phyloP scores from a whole-genome alignment of 2,329 filamentous ascomycete genomes.

The Penicillium brasilianum region DNA sequence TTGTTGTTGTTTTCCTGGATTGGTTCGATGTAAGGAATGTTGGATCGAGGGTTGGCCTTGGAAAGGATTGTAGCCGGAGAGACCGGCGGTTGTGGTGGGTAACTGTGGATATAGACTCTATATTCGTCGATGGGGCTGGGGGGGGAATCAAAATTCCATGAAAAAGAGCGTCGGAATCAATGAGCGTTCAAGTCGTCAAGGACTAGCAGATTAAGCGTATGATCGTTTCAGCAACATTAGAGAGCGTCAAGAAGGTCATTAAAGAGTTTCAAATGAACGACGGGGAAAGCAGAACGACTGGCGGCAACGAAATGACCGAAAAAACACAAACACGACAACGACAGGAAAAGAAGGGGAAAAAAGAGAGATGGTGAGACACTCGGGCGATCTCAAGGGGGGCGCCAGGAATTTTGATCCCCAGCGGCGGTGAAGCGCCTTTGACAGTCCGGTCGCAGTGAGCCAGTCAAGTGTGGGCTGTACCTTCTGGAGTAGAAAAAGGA shows the following conservation, averaged over 20 bases:
- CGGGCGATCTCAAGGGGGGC: constrained; percentile 14
- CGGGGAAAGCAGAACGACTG: constrained; percentile 36
- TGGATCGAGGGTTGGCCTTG: background rate
- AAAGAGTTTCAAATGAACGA: constrained; percentile 36
- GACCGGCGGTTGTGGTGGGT: background rate
- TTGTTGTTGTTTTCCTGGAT: constrained; percentile 33
- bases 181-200: constrained; percentile 37
- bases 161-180: constrained; percentile 20
- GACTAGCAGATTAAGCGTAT: constrained; percentile 20
- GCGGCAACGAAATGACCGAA: constrained; percentile 28
- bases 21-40: constrained; percentile 37
- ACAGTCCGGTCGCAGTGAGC: background rate
- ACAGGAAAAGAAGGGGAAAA: constrained; percentile 39
- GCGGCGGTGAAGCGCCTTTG: constrained; percentile 33
- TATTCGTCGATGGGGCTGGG: constrained; percentile 13
- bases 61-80: background rate
- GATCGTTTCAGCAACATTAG: constrained; percentile 33
- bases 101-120: constrained; percentile 11
- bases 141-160: constrained; percentile 17
- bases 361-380: constrained; percentile 18
- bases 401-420: constrained; percentile 34
- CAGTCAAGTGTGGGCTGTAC: too few relatives aligned
- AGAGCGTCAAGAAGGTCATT: constrained; percentile 29
- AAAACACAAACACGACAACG: constrained; percentile 16
- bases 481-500: too few relatives aligned